phyloP scores from a whole-genome alignment of 768 basidiomycete species.

The Clitopilus passeckerianus region DNA sequence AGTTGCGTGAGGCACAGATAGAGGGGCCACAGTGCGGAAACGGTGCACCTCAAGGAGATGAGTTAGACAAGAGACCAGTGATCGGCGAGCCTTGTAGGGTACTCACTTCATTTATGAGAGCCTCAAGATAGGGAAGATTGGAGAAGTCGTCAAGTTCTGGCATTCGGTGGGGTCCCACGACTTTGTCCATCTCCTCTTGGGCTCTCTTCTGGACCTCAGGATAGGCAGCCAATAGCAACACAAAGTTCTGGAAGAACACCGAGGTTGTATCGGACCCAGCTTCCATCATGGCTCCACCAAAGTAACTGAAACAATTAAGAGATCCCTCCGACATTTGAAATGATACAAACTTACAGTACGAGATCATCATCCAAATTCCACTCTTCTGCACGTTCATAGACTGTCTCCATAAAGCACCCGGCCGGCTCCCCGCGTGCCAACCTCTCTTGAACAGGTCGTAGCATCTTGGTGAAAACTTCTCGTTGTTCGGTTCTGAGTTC shows the following conservation, averaged over 20 bases:
- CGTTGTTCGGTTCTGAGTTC: constrained; percentile 3
- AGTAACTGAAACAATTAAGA: constrained; percentile 14
- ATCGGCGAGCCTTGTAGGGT: neutral
- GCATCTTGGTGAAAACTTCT: constrained; percentile 3
- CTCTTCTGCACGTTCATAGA: constrained; percentile 6
- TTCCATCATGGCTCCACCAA: constrained; percentile 19
- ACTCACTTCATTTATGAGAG: constrained; percentile 16
- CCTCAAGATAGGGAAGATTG: constrained; percentile 20
- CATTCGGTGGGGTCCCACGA: constrained; percentile 16
- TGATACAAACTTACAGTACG: neutral
- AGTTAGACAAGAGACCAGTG: neutral
- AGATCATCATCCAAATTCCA: constrained; percentile 2
- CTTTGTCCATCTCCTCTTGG: constrained; percentile 23
- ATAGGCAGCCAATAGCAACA: constrained; percentile 12
- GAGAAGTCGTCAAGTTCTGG: constrained; percentile 19
- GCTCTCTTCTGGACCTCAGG: constrained; percentile 20
- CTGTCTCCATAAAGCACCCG: constrained; percentile 19
- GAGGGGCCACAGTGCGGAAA: constrained; percentile 15
- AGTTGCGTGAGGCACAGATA: constrained; percentile 13
- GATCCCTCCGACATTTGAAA: constrained; percentile 6
- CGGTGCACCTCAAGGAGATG: constrained; percentile 9
- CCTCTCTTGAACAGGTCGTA: constrained; percentile 4
- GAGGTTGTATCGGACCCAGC: constrained; percentile 24
- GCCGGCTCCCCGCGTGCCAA: constrained; percentile 11
- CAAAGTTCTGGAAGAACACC: constrained; percentile 12